Percentiles rank a stretch among this genome's conserved stretches.
Conservation (phyloP, 805 yeast species). For the Schwanniomyces yamadae region DNA sequence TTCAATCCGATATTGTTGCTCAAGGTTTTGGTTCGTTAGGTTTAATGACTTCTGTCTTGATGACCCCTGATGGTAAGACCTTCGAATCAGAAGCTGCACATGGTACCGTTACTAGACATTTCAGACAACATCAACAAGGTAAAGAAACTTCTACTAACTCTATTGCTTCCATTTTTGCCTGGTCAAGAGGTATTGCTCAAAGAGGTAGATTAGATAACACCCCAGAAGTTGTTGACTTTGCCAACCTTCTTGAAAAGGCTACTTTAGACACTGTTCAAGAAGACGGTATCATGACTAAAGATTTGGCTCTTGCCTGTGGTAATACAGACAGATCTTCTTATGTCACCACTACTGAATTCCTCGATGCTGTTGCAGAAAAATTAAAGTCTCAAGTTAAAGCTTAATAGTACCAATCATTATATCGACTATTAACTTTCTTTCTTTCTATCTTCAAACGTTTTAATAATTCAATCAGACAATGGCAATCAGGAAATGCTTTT, state of each 20-base stretch:
- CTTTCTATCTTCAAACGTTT: constrained; percentile 1
- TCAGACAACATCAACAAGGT: constrained; percentile 77
- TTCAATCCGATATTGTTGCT: constrained; percentile 81
- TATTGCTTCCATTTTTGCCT: constrained; percentile 81
- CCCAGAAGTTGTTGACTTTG: constrained; percentile 68
- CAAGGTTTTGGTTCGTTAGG: constrained; percentile 87
- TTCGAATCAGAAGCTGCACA: constrained; percentile 86
- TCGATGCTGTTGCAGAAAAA: constrained; percentile 71
- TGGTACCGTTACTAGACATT: constrained; percentile 86
- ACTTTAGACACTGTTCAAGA: constrained; percentile 70
- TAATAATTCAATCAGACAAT: constrained; percentile 3
- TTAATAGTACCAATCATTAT: not conserved
- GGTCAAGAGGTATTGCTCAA: constrained; percentile 82
- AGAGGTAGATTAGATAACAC: constrained; percentile 77
- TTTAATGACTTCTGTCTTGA: constrained; percentile 77
- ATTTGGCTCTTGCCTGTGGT: constrained; percentile 72
- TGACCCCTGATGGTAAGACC: constrained; percentile 85
- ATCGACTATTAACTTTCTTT: not conserved
- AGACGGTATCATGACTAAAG: constrained; percentile 81
- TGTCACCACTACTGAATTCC: constrained; percentile 73
- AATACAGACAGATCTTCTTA: constrained; percentile 58
- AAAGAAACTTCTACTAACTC: constrained; percentile 83
- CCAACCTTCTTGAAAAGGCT: constrained; percentile 60
- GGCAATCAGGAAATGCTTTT: constrained; percentile 7
- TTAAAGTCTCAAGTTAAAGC: constrained; percentile 27